Base-by-base conservation (phyloP, 2,329 filamentous ascomycete species). In the Scopulariopsis brevicaulis region DNA sequence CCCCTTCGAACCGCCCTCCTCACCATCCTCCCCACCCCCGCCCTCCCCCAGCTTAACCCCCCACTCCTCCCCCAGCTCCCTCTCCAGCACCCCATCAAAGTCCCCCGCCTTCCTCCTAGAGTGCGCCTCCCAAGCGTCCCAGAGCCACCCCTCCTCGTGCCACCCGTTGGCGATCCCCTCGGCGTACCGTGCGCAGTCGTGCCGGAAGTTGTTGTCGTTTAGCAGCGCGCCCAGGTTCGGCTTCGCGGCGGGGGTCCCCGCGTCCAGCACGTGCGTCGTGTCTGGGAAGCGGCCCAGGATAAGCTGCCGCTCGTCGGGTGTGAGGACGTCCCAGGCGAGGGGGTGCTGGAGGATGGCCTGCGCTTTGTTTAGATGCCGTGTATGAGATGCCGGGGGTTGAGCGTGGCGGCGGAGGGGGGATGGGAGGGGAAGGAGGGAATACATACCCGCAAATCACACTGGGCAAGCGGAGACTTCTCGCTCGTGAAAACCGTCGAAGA, bases 121-220 rank as follows among this genome's bases (percentile, higher is more conserved):
- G 60, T 82, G 77, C 0, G 81, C 80, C 4, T 65, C 65, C 71
- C 76, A 81, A 1, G 81, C 80, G 58, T 77, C 70, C 18, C 65
- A 68, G 8, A 84, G 72, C 80, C 80, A 83, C 15, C 73, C 71
- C 1, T 73, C 71, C 61, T 82, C 78, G 59, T 82, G 77, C 37
- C 72, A 73, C 3, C 80, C 80, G 40, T 70, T 67, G 5, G 65
- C 61, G 20, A 83, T 66, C 61, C 78, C 71, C 37, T 76, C 73
- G 34, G 71, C 72, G 64, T 78, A 79, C 3, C 69, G 69, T 0
- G 73, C 70, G 56, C 74, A 73, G 63, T 77, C 75, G 53, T 75
- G 67, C 12, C 77, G 75, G 63, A 79, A 78, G 61, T 71, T 72
- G 62, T 77, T 70, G 63, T 75, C 75, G 62, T 75, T 78, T 60